Evolutionary conservation across 2,329 filamentous ascomycete genomes (phyloP).

Genomic region (Colletotrichum godetiae): DNA sequence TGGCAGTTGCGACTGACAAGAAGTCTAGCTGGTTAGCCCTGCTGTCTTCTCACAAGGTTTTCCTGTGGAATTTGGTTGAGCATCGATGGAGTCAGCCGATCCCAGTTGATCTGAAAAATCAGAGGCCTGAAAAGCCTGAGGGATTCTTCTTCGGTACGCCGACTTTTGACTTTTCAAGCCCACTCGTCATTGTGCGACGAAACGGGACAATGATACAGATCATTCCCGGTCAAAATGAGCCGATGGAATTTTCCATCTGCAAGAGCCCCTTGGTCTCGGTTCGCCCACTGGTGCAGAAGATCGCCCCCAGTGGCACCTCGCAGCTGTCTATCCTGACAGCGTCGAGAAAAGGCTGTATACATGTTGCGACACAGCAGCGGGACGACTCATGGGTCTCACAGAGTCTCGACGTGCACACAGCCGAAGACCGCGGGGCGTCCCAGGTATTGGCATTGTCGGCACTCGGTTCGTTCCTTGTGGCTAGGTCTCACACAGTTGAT

Average conservation of each 20-base stretch:
- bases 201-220: slow-evolving; percentile 74
- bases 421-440: slow-evolving; percentile 58
- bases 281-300: slow-evolving; percentile 56
- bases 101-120: slow-evolving; percentile 65
- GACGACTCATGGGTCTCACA: slow-evolving; percentile 62
- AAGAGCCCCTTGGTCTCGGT: slow-evolving; percentile 64
- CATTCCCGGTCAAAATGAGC: slow-evolving; percentile 56
- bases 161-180: slow-evolving; percentile 49
- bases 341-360: slow-evolving; percentile 62
- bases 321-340: slow-evolving; percentile 55
- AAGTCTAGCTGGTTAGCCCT: slow-evolving; percentile 75
- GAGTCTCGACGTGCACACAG: slow-evolving; percentile 53
- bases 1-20: slow-evolving; percentile 73
- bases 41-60: slow-evolving; percentile 67
- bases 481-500: slow-evolving; percentile 68
- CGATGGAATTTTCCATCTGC: slow-evolving; percentile 60
- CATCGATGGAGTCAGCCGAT: slow-evolving; percentile 67
- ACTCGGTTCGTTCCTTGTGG: slow-evolving; percentile 70
- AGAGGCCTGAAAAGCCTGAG: slow-evolving; percentile 68
- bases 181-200: slow-evolving; percentile 70
- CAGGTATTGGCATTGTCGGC: slow-evolving; percentile 69
- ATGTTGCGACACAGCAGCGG: slow-evolving; percentile 53
- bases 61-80: slow-evolving; percentile 72
- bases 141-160: slow-evolving; percentile 72
- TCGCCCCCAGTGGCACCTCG: slow-evolving; percentile 45